Evolutionary conservation across 805 yeast genomes (phyloP), one percentile per base, ranked within the genome.

Genomic region (Metschnikowia picachoensis): DNA sequence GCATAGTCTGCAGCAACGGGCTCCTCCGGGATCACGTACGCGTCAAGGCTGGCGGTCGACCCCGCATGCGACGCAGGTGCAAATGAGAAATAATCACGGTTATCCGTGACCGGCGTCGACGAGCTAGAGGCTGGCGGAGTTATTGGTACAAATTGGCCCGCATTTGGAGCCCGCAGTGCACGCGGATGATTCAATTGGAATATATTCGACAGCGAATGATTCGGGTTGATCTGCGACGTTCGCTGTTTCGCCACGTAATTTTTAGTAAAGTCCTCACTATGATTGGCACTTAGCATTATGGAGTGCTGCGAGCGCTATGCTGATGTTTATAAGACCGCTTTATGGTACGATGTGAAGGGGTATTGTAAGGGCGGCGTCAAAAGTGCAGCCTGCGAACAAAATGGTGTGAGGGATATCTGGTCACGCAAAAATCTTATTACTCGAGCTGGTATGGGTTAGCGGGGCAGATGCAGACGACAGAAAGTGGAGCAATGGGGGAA

Each of bases 41-140:
- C 35, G 33, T 52, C 53, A 36, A 51, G 49, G 43, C 52, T 49
- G 16, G 46, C 29, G 33, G 43, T 32, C 30, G 55, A 49, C 16
- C 46, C 48, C 29, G 51, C 53, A 25, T 49, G 52, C 8, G 48
- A 41, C 29, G 52, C 36, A 27, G 36, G 43, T 11, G 44, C 52
- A 15, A 47, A 36, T 16, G 36, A 28, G 41, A 52, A 52, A n/a
- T 36, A 32, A 32, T 45, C 47, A 33, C 44, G 34, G 30, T 49
- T 45, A 35, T 63, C 71, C 43, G 55, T 55, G 30, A 59, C 54
- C 1, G 73, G 73, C 4, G 71, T 63, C 13, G 64, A 58, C 3
- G 65, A 46, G 29, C 52, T 60, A 12, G 72, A 66, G 8, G 61
- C 44, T 5, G 73, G 73, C 11, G 73, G 74, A 1, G 73, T 66